Conservation (phyloP, 441 rosid species). For the Francoa sonchifolia region DNA sequence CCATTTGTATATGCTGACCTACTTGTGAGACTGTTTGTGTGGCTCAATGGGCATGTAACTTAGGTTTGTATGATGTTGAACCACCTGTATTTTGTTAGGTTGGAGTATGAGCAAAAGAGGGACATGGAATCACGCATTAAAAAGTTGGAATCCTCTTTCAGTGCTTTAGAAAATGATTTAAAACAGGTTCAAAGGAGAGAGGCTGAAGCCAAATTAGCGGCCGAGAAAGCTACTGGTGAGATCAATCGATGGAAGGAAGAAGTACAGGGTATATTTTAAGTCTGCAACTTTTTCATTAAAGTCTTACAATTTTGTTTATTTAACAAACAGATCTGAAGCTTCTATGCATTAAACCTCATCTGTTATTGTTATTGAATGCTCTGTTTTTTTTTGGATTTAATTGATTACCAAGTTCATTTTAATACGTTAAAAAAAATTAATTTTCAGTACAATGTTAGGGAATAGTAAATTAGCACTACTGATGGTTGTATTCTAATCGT, state of each 20-base stretch:
- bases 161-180: slow-evolving; percentile 58
- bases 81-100: slow-evolving; percentile 24
- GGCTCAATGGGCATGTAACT: not conserved
- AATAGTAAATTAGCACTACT: no score
- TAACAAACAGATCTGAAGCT: not conserved
- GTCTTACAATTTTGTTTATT: slow-evolving; percentile 4
- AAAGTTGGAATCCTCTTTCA: slow-evolving; percentile 66
- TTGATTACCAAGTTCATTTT: no score
- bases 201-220: slow-evolving; percentile 51
- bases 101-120: slow-evolving; percentile 91
- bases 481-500: no score
- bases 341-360: not conserved
- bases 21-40: not conserved
- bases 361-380: no score
- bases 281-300: slow-evolving; percentile 2
- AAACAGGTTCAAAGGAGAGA: slow-evolving; percentile 46
- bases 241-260: slow-evolving; percentile 65
- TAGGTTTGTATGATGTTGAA: slow-evolving; percentile 3
- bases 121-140: slow-evolving; percentile 76
- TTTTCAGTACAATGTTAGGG: no score
- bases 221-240: slow-evolving; percentile 50
- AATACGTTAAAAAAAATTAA: no score
- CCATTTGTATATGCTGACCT: no score
- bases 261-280: slow-evolving; percentile 44
- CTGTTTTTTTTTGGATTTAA: no score